phyloP scores from a whole-genome alignment of 2,329 filamentous ascomycete species.

The Blastomyces percursus region DNA sequence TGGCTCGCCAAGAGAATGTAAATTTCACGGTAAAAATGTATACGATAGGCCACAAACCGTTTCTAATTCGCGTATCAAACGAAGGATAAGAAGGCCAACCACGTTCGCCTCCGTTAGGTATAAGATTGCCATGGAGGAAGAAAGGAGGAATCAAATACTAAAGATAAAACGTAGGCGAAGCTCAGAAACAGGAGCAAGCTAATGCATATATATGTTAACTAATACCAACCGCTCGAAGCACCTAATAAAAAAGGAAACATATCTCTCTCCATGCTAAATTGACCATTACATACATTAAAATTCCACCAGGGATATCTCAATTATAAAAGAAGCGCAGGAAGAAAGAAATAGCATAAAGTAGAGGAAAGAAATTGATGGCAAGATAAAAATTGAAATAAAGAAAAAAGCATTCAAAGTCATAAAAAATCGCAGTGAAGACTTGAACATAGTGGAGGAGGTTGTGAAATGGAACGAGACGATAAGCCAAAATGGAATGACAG shows the following conservation, averaged over 20 bases:
- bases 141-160: neutral
- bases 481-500: neutral
- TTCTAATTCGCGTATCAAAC: neutral
- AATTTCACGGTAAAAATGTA: neutral
- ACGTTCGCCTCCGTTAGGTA: neutral
- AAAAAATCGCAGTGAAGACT: neutral
- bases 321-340: neutral
- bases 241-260: slow-evolving; percentile 5
- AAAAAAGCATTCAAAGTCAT: neutral
- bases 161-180: neutral
- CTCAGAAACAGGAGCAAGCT: neutral
- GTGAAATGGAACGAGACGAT: neutral
- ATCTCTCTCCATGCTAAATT: slow-evolving; percentile 8
- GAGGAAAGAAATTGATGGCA: neutral
- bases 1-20: neutral
- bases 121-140: neutral
- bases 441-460: neutral
- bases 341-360: neutral
- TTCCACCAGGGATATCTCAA: neutral
- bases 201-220: neutral
- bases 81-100: neutral
- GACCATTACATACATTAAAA: slow-evolving; percentile 9
- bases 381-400: neutral
- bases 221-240: neutral
- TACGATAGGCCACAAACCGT: neutral